Evolutionary conservation across 139 green algal species (phyloP).

Genomic region (Chlamydomonas schloesseri): DNA sequence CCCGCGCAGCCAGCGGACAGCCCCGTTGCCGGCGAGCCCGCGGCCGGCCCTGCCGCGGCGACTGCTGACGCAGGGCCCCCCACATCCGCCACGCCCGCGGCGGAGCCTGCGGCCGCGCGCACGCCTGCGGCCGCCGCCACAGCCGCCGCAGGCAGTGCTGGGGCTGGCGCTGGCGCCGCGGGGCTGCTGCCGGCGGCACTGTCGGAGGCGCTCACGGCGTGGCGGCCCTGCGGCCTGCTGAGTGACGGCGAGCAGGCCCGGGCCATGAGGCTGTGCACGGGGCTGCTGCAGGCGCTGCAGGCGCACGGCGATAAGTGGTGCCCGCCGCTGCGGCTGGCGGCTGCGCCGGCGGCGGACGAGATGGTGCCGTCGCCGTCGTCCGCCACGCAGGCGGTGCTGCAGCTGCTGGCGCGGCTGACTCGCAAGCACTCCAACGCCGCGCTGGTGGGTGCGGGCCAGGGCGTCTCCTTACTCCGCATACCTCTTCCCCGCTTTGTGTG

Average conservation of each 20-base stretch:
- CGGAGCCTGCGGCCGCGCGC: not conserved
- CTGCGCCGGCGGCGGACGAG: constrained; percentile 12
- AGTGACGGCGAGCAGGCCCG: constrained; percentile 60
- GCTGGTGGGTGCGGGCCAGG: constrained; percentile 65
- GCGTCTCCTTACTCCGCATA: no score
- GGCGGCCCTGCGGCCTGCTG: constrained; percentile 71
- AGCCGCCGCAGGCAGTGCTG: not conserved
- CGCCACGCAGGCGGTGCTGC: constrained; percentile 81
- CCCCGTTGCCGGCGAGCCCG: no score
- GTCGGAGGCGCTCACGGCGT: constrained; percentile 35
- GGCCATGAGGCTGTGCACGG: constrained; percentile 59
- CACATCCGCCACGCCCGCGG: constrained; percentile 5
- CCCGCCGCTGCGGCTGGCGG: constrained; percentile 44
- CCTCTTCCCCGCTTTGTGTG: no score
- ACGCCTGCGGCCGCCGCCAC: not conserved
- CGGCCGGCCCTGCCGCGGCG: no score
- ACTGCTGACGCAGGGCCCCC: not conserved
- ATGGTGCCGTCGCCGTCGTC: constrained; percentile 67
- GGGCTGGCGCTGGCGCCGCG: not conserved
- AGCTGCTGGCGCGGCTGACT: constrained; percentile 85
- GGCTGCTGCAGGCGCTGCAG: constrained; percentile 76
- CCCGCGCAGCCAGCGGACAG: no score
- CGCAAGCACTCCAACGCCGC: constrained; percentile 76
- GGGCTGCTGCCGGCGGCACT: constrained; percentile 34
- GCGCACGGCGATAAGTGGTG: constrained; percentile 63